Evolutionary conservation across 192 early-diverging fungal species (phyloP), one percentile per base, ranked within the genome.

Genomic region (Backusella tarrabulga): DNA sequence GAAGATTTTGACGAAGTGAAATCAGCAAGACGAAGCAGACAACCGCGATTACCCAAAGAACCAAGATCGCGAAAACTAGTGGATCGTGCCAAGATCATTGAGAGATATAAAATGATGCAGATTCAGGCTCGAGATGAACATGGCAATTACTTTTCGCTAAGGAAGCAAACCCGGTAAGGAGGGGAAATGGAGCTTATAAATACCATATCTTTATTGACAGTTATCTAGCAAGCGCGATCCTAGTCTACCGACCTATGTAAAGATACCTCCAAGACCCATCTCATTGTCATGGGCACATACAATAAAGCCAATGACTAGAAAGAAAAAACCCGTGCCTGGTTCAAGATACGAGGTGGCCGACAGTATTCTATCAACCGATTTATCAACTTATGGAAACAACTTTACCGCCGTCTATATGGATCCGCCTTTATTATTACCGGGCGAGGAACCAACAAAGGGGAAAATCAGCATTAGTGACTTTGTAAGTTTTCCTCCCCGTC

Each of bases 341-440:
- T 21, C 41, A 71, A 86, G 83, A 76, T 86, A 86, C 63, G 79
- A 83, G 38, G 83, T 83, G 74, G 75, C 77, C 14, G 69, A 82
- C 34, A 81, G 78, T 72, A 86, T 91, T 7, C 29, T 91, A 34
- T 78, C 80, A 2, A 76, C 86, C 76, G 85, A 90, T 68, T 70
- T 88, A 38, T 85, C 81, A 11, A 72, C 40, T 52, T 87, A 94
- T 70, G 94, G 91, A n/a, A 88, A 83, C 32, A 83, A 91, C 23
- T 95, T 92, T 81, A 95, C 95, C 72, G 93, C 90, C 14, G 82
- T 97, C n/a, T 94, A 94, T 75, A 95, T 96, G 92, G 95, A 97
- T 79, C 96, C 96, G 32, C 96, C 96, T 23, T 80, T 97, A 11
- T 79, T 96, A 21, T 80, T 94, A 12, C 88, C 89, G 11, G 89